A percentile compares a stretch with the other conserved stretches of the same genome.
phyloP scores from a whole-genome alignment of 164 flowering plant genomes.

The Cinnamomum chago region DNA sequence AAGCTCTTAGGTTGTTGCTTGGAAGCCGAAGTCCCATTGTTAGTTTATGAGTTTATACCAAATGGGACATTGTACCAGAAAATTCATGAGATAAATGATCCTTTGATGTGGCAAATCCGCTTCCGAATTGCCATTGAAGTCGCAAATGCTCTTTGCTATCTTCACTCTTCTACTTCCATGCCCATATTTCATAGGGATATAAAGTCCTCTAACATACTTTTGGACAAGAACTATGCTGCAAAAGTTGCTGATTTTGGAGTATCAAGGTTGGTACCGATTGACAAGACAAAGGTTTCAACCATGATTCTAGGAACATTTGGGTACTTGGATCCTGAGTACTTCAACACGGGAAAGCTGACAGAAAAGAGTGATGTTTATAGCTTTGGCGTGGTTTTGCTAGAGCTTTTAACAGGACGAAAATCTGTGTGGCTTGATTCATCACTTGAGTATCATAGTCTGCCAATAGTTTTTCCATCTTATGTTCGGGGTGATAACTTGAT shows the following conservation, averaged over 20 bases:
- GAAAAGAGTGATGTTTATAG: slow-evolving; percentile 45
- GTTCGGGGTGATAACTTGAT: slow-evolving; percentile 5
- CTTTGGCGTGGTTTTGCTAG: slow-evolving; percentile 37
- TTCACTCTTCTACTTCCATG: slow-evolving; percentile 38
- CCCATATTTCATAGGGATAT: slow-evolving; percentile 46
- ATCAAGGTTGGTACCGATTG: slow-evolving; percentile 32
- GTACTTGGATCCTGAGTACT: slow-evolving; percentile 44
- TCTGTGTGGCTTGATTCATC: slow-evolving; percentile 9
- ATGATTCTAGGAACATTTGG: slow-evolving; percentile 41
- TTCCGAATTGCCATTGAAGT: slow-evolving; percentile 37
- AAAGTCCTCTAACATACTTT: slow-evolving; percentile 37
- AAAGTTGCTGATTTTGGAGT: slow-evolving; percentile 48
- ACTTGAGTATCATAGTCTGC: not conserved
- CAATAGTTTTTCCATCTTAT: slow-evolving; percentile 1
- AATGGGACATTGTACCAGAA: slow-evolving; percentile 40
- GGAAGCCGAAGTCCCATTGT: slow-evolving; percentile 37
- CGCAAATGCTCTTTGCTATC: slow-evolving; percentile 36
- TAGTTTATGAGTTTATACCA: slow-evolving; percentile 42
- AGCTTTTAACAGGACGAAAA: slow-evolving; percentile 31
- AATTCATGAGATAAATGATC: slow-evolving; percentile 17
- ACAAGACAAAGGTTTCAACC: slow-evolving; percentile 29
- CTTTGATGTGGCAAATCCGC: slow-evolving; percentile 28
- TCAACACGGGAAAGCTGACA: slow-evolving; percentile 28
- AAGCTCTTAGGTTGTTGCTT: slow-evolving; percentile 40
- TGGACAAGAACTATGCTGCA: slow-evolving; percentile 28